These are phyloP conservation scores for Trametes cingulata DNA, from an alignment of 768 basidiomycete species.

Conservation along the genomic window DNA sequence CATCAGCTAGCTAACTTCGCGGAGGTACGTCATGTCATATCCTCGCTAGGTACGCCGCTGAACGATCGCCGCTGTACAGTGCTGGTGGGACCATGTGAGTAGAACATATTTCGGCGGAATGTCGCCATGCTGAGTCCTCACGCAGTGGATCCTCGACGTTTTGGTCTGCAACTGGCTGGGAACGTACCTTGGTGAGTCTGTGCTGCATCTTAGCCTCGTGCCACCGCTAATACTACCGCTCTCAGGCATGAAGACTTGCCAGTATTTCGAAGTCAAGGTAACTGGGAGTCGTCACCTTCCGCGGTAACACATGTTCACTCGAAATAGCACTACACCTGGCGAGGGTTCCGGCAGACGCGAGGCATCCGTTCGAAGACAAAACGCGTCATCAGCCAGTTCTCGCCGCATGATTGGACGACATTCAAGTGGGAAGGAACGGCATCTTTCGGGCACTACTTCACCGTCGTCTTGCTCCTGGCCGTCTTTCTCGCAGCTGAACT, in stretches of 20 bases:
- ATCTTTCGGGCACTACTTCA: conserved; percentile 69
- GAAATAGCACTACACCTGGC: conserved; percentile 78
- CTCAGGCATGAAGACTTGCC: conserved; percentile 83
- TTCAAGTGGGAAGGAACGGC: conserved; percentile 87
- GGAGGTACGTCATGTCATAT: conserved; percentile 54
- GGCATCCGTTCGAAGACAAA: conserved; percentile 78
- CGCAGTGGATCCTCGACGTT: conserved; percentile 85
- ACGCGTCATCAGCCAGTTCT: conserved; percentile 80
- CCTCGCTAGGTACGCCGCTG: conserved; percentile 17
- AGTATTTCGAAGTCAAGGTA: conserved; percentile 87
- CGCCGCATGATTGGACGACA: conserved; percentile 84
- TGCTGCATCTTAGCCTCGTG: not conserved
- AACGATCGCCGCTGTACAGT: conserved; percentile 42
- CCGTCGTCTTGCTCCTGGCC: conserved; percentile 72
- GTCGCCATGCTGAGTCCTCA: conserved; percentile 11
- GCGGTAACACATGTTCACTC: not conserved
- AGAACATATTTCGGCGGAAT: conserved; percentile 2
- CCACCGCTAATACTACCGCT: conserved; percentile 19
- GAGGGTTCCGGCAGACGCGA: conserved; percentile 75
- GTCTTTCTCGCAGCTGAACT: conserved; percentile 84
- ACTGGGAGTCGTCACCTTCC: conserved; percentile 17
- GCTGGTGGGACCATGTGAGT: conserved; percentile 92
- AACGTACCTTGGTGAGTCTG: conserved; percentile 66
- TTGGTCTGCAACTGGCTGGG: conserved; percentile 88
- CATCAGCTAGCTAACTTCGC: conserved; percentile 88